These are phyloP conservation scores for Melanopsichium pennsylvanicum DNA, from an alignment of 1,284 basidiomycete species.

Conservation along the genomic window DNA sequence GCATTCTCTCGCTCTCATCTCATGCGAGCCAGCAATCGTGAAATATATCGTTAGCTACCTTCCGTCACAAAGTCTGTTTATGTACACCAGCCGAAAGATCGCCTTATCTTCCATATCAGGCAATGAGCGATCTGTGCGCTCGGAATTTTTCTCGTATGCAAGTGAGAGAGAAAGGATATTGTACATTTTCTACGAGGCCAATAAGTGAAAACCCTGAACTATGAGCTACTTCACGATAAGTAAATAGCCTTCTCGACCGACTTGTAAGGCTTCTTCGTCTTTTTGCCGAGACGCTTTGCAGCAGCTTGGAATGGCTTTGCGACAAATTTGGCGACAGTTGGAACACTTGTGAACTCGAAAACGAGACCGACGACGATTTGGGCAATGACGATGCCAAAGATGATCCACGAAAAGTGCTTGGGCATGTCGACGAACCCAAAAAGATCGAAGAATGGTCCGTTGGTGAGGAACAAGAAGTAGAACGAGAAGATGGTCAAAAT, in stretches of 20 bases:
- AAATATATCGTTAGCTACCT: too few relatives aligned
- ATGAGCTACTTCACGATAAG: background rate
- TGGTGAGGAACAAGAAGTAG: conserved; percentile 47
- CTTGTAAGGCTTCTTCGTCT: conserved; percentile 13
- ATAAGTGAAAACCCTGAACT: too few relatives aligned
- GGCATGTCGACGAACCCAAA: conserved; percentile 44
- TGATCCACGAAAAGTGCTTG: conserved; percentile 26
- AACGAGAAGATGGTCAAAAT: conserved; percentile 30
- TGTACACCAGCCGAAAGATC: too few relatives aligned
- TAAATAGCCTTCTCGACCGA: conserved; percentile 23
- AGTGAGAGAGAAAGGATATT: too few relatives aligned
- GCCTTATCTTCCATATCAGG: too few relatives aligned
- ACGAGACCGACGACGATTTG: conserved; percentile 25
- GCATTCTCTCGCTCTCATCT: too few relatives aligned
- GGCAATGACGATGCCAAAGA: conserved; percentile 43
- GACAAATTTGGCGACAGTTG: conserved; percentile 3
- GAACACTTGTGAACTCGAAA: conserved; percentile 27
- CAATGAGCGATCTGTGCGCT: too few relatives aligned
- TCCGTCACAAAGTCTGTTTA: too few relatives aligned
- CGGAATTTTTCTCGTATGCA: too few relatives aligned
- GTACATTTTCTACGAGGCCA: too few relatives aligned
- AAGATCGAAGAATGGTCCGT: conserved; percentile 41
- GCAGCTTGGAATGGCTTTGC: conserved; percentile 6
- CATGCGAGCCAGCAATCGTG: too few relatives aligned
- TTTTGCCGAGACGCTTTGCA: conserved; percentile 1